Conservation (phyloP, 140 eudicot species). For the Cichorium intybus region DNA sequence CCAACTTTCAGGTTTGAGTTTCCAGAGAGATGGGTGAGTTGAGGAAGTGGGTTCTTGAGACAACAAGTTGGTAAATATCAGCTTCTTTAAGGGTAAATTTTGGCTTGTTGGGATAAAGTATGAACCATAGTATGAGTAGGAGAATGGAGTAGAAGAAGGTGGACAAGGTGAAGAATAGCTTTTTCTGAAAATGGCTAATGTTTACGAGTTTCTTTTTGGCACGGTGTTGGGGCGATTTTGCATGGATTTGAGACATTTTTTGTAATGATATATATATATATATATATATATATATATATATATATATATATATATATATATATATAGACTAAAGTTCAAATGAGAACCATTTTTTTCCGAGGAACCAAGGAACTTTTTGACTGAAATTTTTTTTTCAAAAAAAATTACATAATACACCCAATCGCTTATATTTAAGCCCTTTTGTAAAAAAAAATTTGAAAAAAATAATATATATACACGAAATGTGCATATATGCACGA, state of each 20-base stretch:
- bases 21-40: conserved; percentile 47
- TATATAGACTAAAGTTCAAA: too few relatives aligned
- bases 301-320: too few relatives aligned
- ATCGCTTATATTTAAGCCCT: too few relatives aligned
- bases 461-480: too few relatives aligned
- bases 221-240: conserved; percentile 30
- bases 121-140: conserved; percentile 55
- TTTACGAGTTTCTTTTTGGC: conserved; percentile 20
- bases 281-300: too few relatives aligned
- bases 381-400: too few relatives aligned
- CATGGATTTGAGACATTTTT: conserved; percentile 29
- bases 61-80: conserved; percentile 57
- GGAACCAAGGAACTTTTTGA: too few relatives aligned
- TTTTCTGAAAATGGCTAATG: conserved; percentile 28
- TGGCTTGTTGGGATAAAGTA: conserved; percentile 67
- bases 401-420: too few relatives aligned
- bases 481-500: too few relatives aligned
- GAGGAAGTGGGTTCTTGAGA: conserved; percentile 51
- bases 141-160: conserved; percentile 42
- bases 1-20: conserved; percentile 73
- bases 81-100: conserved; percentile 62
- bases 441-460: too few relatives aligned
- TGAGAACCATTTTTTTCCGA: too few relatives aligned
- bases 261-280: too few relatives aligned
- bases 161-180: conserved; percentile 43